Base-by-base conservation (phyloP, 805 yeast genomes). In the Grigorovia yakushimaensis region DNA sequence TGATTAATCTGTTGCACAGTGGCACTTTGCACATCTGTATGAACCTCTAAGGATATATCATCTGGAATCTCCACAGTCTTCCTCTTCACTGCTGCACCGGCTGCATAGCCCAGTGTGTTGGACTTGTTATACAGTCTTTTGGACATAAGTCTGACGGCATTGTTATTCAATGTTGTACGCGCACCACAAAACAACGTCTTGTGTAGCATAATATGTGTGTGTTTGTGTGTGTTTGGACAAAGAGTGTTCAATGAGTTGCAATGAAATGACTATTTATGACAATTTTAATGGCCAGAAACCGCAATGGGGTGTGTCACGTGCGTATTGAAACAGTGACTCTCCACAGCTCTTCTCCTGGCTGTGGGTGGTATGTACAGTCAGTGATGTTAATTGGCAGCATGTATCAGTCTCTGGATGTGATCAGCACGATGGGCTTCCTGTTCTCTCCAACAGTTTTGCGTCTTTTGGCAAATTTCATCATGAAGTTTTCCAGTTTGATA, bases 391-490 rank as follows among this genome's bases (percentile, higher is more conserved):
- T n/a, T n/a, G n/a, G n/a, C n/a, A n/a, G n/a, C n/a, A n/a, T n/a
- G n/a, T n/a, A n/a, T 27, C 33, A 27, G 33, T 27, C 33, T 2
- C 37, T 11, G 17, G 37, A 33, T 15, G 37, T 33, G 37, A 33
- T 15, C 7, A 33, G 15, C 37, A 33, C 37, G 3, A 33, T 15
- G 3, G 37, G 17, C n/a, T 33, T 33, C 18, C 17, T 33, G n/a
- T 33, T 33, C 5, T 33, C 17, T 6, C 17, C 37, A n/a, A 33
- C 37, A 33, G 18, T 15, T 15, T 15, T 6, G 15, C 37, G 37
- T 53, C 77, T 74, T 44, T 74, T 70, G 1, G 88, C 86, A 59
- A 66, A 79, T 58, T 82, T 83, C 73, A 81, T 69, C 30, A 81
- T 66, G 52, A 81, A 79, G 44, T 68, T 73, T 27, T 82, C 88